Percentiles rank a stretch among this genome's conserved stretches.
These are phyloP conservation scores for Claviceps maximensis DNA, from an alignment of 2,329 filamentous ascomycete species.

Conservation along the genomic window DNA sequence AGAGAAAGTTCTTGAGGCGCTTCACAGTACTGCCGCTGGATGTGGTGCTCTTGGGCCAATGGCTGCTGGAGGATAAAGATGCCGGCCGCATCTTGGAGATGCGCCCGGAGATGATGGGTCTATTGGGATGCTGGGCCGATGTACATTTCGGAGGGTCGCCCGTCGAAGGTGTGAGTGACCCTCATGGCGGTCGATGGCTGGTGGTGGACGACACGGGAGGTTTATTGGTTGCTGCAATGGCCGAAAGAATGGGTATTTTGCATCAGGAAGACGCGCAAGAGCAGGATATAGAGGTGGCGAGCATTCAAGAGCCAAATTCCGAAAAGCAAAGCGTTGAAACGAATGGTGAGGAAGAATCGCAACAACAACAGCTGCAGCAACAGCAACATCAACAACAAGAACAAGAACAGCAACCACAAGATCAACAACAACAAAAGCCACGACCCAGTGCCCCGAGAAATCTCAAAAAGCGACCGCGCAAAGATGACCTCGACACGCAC, in stretches of 20 bases:
- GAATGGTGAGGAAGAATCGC: background rate
- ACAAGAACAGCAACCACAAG: background rate
- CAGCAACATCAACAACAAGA: background rate
- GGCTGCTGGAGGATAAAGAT: slow-evolving; percentile 69
- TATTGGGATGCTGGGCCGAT: slow-evolving; percentile 83
- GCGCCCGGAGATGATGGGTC: slow-evolving; percentile 66
- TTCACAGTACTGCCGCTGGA: slow-evolving; percentile 81
- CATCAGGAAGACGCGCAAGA: slow-evolving; percentile 30
- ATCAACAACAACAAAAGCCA: background rate
- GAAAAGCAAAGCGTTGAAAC: slow-evolving; percentile 1
- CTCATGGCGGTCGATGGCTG: slow-evolving; percentile 49
- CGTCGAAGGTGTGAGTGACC: slow-evolving; percentile 12
- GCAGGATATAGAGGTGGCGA: background rate
- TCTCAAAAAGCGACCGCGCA: slow-evolving; percentile 16
- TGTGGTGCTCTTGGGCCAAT: slow-evolving; percentile 60
- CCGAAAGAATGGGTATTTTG: slow-evolving; percentile 78
- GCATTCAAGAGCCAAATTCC: background rate
- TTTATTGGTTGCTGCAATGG: slow-evolving; percentile 67
- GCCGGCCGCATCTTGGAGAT: slow-evolving; percentile 71
- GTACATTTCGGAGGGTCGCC: slow-evolving; percentile 48
- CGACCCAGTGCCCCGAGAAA: slow-evolving; percentile 2
- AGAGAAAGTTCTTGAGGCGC: slow-evolving; percentile 80
- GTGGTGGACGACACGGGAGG: slow-evolving; percentile 81
- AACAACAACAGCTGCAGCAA: slow-evolving; percentile 1
- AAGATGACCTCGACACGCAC: slow-evolving; percentile 46